Evolutionary conservation across 306 rosid genomes (phyloP).

Genomic region (Ziziphus jujuba): DNA sequence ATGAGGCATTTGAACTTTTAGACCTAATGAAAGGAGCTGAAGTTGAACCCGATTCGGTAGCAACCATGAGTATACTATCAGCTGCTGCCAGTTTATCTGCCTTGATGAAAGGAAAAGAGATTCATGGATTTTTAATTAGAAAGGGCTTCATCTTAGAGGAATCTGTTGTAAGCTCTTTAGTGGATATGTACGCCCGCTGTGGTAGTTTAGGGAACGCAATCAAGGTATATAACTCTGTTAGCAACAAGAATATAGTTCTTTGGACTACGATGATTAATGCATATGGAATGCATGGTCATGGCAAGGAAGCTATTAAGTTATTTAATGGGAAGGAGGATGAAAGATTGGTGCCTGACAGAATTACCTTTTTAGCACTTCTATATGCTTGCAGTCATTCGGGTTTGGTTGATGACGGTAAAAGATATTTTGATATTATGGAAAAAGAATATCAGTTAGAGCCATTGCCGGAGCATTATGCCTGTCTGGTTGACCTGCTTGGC

Average conservation of each 20-base stretch:
- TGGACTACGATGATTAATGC: slow-evolving; percentile 83
- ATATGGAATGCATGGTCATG: slow-evolving; percentile 73
- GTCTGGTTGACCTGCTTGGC: slow-evolving; percentile 69
- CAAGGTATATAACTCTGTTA: slow-evolving; percentile 40
- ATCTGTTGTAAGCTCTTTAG: slow-evolving; percentile 50
- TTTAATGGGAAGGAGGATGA: slow-evolving; percentile 50
- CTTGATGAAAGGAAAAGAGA: slow-evolving; percentile 72
- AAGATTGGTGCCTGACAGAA: slow-evolving; percentile 57
- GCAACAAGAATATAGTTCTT: slow-evolving; percentile 40
- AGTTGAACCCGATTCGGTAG: slow-evolving; percentile 52
- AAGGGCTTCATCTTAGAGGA: slow-evolving; percentile 58
- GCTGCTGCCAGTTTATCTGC: slow-evolving; percentile 64
- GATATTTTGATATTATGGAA: slow-evolving; percentile 46
- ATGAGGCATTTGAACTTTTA: slow-evolving; percentile 62
- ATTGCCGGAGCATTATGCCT: slow-evolving; percentile 82
- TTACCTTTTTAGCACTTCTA: slow-evolving; percentile 71
- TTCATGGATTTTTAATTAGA: slow-evolving; percentile 62
- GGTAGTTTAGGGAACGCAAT: slow-evolving; percentile 52
- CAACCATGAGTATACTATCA: slow-evolving; percentile 56
- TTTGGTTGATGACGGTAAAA: slow-evolving; percentile 59
- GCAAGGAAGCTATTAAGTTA: slow-evolving; percentile 53
- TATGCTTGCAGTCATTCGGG: slow-evolving; percentile 86
- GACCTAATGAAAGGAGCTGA: slow-evolving; percentile 41
- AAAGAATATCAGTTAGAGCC: slow-evolving; percentile 56
- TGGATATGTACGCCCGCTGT: slow-evolving; percentile 72